Conservation (phyloP, 331 rosid species). For the Quercus lobata region DNA sequence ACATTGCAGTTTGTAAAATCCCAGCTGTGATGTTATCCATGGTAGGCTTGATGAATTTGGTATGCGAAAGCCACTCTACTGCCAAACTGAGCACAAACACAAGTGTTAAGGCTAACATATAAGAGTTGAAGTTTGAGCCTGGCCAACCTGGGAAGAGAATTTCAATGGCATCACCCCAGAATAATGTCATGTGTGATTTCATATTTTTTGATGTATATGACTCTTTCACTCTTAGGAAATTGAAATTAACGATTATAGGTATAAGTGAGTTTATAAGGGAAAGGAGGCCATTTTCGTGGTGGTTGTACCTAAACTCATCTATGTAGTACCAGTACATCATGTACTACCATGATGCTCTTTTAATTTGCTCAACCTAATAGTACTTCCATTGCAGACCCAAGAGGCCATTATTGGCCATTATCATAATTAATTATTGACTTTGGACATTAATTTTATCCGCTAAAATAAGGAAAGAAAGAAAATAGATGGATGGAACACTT, state of each 20-base stretch:
- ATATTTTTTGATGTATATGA: conserved; percentile 34
- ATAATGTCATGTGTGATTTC: conserved; percentile 58
- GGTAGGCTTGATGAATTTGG: background rate
- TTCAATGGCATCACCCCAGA: background rate
- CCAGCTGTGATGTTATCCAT: conserved; percentile 1
- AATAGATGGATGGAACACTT: no score
- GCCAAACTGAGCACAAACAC: conserved; percentile 12
- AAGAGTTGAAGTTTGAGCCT: conserved; percentile 1
- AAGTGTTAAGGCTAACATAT: background rate
- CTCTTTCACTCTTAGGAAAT: background rate
- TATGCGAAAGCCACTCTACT: conserved; percentile 23
- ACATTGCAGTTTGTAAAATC: conserved; percentile 10
- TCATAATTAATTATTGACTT: no score
- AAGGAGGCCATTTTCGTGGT: background rate
- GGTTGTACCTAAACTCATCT: background rate
- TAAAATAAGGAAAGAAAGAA: no score
- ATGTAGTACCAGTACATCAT: background rate
- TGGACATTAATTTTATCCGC: no score
- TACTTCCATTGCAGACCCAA: background rate
- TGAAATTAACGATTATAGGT: background rate
- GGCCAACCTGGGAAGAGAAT: conserved; percentile 8
- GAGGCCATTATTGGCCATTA: no score
- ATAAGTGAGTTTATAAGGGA: background rate
- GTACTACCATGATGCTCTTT: no score
- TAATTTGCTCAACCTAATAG: no score